A percentile compares a stretch with the other conserved stretches of the same genome.
These are phyloP conservation scores for Boletus rubropictus DNA, from an alignment of 768 basidiomycete species.

Conservation along the genomic window DNA sequence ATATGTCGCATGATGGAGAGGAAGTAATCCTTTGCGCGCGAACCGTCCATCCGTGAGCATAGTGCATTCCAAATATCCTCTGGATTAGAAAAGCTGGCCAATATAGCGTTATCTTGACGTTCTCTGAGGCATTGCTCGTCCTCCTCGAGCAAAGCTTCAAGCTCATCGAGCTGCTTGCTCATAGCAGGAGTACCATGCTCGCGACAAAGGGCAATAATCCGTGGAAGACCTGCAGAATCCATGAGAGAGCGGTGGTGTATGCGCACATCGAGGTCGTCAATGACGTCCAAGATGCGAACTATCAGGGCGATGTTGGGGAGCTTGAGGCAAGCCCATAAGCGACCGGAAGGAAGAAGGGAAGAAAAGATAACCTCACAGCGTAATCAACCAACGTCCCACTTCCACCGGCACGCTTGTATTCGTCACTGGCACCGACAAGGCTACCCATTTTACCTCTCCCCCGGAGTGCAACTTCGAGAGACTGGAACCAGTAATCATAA, in stretches of 20 bases:
- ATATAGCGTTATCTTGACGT: conserved; percentile 67
- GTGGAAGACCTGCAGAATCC: conserved; percentile 78
- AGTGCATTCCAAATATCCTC: conserved; percentile 86
- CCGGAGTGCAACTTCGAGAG: conserved; percentile 64
- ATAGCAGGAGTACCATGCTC: conserved; percentile 59
- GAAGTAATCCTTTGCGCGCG: conserved; percentile 78
- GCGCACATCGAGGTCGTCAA: conserved; percentile 78
- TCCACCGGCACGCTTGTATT: conserved; percentile 64
- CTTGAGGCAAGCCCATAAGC: conserved; percentile 17
- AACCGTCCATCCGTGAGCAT: conserved; percentile 66
- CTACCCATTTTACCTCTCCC: conserved; percentile 95
- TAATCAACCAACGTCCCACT: conserved; percentile 77
- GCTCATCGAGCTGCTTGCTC: conserved; percentile 57
- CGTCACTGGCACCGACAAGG: conserved; percentile 90
- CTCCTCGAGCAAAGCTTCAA: conserved; percentile 59
- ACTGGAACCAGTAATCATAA: conserved; percentile 89
- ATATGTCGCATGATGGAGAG: conserved; percentile 93
- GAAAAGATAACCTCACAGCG: conserved; percentile 50
- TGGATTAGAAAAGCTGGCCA: conserved; percentile 72
- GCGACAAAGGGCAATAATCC: conserved; percentile 65
- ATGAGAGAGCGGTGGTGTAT: conserved; percentile 84
- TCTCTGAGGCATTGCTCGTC: conserved; percentile 72
- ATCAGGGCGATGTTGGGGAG: conserved; percentile 65
- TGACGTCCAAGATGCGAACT: conserved; percentile 54
- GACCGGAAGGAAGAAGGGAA: neutral